A percentile compares a stretch with the other conserved stretches of the same genome.
Conservation (phyloP, 2,329 filamentous ascomycete genomes). For the Claviceps africana region DNA sequence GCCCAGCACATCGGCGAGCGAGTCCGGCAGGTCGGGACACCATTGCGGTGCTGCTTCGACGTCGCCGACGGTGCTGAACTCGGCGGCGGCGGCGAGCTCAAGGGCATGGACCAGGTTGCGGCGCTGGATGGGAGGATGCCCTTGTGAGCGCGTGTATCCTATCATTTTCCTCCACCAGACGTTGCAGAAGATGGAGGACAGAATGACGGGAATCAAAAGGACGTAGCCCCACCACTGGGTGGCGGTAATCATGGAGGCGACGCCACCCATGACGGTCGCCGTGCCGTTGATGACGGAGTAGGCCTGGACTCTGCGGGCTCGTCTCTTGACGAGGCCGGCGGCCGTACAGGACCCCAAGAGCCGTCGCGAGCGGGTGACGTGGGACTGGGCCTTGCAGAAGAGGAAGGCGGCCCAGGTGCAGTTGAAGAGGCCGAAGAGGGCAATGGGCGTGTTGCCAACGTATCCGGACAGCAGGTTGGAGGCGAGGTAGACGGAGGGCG, state of each 20-base stretch:
- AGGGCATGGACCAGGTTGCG: conserved; percentile 8
- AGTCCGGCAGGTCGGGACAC: conserved; percentile 7
- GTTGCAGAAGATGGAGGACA: conserved; percentile 31
- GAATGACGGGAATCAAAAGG: conserved; percentile 34
- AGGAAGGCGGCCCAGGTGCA: conserved; percentile 32
- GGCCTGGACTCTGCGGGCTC: conserved; percentile 27
- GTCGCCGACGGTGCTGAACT: conserved; percentile 3
- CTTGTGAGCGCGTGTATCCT: conserved; percentile 22
- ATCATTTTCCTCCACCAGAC: conserved; percentile 32
- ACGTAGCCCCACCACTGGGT: conserved; percentile 39
- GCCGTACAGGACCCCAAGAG: conserved; percentile 14
- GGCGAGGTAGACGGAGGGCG: conserved; percentile 25
- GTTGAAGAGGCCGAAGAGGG: conserved; percentile 34
- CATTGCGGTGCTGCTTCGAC: conserved; percentile 1
- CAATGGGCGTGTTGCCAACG: conserved; percentile 36
- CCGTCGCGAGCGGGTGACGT: conserved; percentile 16
- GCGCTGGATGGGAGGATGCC: conserved; percentile 1
- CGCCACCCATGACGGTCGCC: conserved; percentile 32
- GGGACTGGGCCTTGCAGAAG: conserved; percentile 24
- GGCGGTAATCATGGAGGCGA: conserved; percentile 34
- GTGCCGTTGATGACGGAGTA: conserved; percentile 31
- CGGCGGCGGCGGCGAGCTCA: conserved; percentile 10
- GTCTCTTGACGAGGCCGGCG: conserved; percentile 18
- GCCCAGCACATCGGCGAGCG: conserved; percentile 5
- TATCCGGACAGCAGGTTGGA: conserved; percentile 43